phyloP scores from a whole-genome alignment of 768 basidiomycete species.

The Krasilnikovozyma curviuscula region DNA sequence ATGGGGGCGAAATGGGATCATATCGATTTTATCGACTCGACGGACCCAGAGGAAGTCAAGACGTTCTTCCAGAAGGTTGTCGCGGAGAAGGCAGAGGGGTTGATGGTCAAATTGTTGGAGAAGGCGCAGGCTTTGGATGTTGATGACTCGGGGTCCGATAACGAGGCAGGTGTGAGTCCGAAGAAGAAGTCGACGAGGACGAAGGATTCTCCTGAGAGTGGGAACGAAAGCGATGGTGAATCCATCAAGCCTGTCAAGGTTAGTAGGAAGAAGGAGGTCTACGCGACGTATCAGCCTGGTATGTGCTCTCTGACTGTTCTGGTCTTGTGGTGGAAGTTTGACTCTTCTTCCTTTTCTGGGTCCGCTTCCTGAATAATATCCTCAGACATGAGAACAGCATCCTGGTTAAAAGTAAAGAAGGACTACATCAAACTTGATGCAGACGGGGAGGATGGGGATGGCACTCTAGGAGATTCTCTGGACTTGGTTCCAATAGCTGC shows the following conservation, averaged over 20 bases:
- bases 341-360: background rate
- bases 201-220: slow-evolving; percentile 20
- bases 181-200: slow-evolving; percentile 32
- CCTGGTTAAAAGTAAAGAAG: slow-evolving; percentile 83
- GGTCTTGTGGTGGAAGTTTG: no score
- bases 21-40: slow-evolving; percentile 39
- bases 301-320: no score
- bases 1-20: slow-evolving; percentile 46
- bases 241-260: slow-evolving; percentile 9
- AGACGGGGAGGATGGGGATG: no score
- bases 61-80: slow-evolving; percentile 59
- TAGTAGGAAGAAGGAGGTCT: slow-evolving; percentile 44
- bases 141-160: background rate
- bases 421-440: slow-evolving; percentile 73
- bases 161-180: slow-evolving; percentile 9
- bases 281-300: slow-evolving; percentile 71
- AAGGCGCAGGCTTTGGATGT: background rate
- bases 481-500: slow-evolving; percentile 38
- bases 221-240: slow-evolving; percentile 15
- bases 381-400: slow-evolving; percentile 57
- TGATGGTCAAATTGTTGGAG: slow-evolving; percentile 64
- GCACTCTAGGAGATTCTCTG: slow-evolving; percentile 44
- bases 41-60: slow-evolving; percentile 39
- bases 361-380: background rate
- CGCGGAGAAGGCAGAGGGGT: slow-evolving; percentile 64